Percentiles rank a stretch among this genome's conserved stretches.
These are phyloP conservation scores for Penicillium sp. DNA, from an alignment of 2,329 filamentous ascomycete species.

Conservation along the genomic window DNA sequence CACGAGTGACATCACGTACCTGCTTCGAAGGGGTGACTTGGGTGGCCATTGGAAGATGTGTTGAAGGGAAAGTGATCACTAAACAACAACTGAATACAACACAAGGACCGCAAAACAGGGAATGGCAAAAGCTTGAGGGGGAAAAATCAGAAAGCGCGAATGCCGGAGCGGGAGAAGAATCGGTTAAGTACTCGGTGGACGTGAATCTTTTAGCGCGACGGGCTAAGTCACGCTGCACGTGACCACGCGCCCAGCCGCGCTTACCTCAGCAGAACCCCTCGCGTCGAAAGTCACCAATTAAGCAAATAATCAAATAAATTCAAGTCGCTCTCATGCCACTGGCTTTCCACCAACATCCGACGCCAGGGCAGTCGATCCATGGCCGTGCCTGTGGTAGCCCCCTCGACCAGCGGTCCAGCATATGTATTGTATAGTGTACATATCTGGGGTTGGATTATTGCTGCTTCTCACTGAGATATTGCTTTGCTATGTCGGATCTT, in stretches of 20 bases:
- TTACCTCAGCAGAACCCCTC: slow-evolving; percentile 20
- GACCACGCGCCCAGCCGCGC: slow-evolving; percentile 37
- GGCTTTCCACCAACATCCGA: slow-evolving; percentile 32
- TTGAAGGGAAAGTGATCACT: slow-evolving; percentile 38
- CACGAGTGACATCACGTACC: slow-evolving; percentile 59
- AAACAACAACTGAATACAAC: slow-evolving; percentile 25
- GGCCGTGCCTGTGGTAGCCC: slow-evolving; percentile 25
- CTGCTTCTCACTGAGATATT: not conserved
- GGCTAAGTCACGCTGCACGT: slow-evolving; percentile 49
- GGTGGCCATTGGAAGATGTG: slow-evolving; percentile 67
- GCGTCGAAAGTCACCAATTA: no score
- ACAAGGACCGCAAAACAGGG: slow-evolving; percentile 30
- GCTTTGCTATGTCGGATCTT: slow-evolving; percentile 5
- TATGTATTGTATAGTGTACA: not conserved
- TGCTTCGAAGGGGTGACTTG: slow-evolving; percentile 77
- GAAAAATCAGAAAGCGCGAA: slow-evolving; percentile 35
- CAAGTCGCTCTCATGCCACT: slow-evolving; percentile 34
- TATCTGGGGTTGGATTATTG: not conserved
- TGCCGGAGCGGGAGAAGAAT: slow-evolving; percentile 41
- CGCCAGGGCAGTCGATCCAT: slow-evolving; percentile 33
- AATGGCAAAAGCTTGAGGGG: slow-evolving; percentile 30
- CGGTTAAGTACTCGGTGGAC: slow-evolving; percentile 39
- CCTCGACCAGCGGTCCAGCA: slow-evolving; percentile 19
- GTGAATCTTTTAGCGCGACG: slow-evolving; percentile 47
- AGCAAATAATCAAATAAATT: slow-evolving; percentile 10